phyloP scores from a whole-genome alignment of 2,329 filamentous ascomycete genomes.

The Nemania sp. region DNA sequence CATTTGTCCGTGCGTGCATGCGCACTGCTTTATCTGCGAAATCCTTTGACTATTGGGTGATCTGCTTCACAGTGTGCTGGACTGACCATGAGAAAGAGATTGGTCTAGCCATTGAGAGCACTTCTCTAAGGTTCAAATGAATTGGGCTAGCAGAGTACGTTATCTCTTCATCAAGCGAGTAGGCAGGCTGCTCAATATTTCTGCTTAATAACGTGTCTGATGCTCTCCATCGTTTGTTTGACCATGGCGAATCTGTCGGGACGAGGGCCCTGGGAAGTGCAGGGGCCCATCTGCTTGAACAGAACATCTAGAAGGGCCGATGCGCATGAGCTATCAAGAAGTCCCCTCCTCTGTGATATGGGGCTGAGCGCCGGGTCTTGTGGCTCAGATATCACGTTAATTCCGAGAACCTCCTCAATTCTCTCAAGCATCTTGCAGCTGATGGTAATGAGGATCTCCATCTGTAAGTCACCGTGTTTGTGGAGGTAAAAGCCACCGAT shows the following conservation, averaged over 20 bases:
- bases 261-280: neutral
- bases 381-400: constrained; percentile 1
- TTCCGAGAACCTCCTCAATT: neutral
- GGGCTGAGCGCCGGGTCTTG: neutral
- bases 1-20: no score
- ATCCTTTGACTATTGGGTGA: no score
- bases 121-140: neutral
- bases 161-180: no score
- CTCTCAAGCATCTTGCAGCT: neutral
- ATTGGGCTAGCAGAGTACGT: neutral
- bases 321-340: neutral
- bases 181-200: neutral
- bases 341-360: neutral
- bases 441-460: constrained; percentile 1
- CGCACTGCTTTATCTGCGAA: no score
- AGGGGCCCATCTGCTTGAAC: neutral
- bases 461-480: neutral
- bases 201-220: neutral
- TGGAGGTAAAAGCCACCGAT: constrained; percentile 2
- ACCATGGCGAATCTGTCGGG: neutral
- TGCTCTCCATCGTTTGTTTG: constrained; percentile 3
- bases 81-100: no score
- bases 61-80: no score
- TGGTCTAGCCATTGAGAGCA: neutral
- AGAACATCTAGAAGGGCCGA: neutral